Evolutionary conservation across 2,329 filamentous ascomycete species (phyloP), one percentile per base, ranked within the genome.

Genomic region (Bipolaris bicolor): DNA sequence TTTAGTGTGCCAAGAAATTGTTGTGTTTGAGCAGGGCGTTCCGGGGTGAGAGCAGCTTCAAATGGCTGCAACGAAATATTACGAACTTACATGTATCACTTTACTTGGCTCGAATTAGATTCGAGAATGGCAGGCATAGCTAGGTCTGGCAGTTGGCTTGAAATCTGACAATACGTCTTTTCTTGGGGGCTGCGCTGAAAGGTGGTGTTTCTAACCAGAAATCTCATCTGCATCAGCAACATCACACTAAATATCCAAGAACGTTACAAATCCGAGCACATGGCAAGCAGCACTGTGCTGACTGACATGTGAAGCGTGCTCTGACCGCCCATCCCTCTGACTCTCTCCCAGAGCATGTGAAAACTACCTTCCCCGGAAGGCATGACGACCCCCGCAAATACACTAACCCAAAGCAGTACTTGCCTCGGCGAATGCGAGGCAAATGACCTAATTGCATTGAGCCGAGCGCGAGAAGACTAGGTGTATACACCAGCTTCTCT

Each of bases 11-110:
- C 53, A 40, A 52, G 52, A 46, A 24, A 48, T 48, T 36, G 44
- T 26, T 50, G 49, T 47, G 45, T 51, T 56, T 56, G 48, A 73
- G 68, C 71, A 64, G 56, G 70, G 71, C 69, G 71, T 74, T 73
- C 20, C 24, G 66, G 61, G 37, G 40, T 31, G 10, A 31, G 10
- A 16, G 43, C 39, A 39, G 50, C 51, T 57, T 54, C 49, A 48
- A 15, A 49, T 46, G 26, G 49, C 48, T 18, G 50, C 39, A 33
- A 20, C 22, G 36, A 26, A 34, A 13, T 52, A 33, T 53, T 33
- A 49, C 40, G 22, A 49, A 31, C 33, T 41, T 44, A 37, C 18
- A 31, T 43, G 20, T 16, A 39, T 49, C 43, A 37, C 33, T 45
- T 40, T 18, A 36, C 47, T 39, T 22, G 2, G 24, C 34, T 39